phyloP scores from a whole-genome alignment of 768 basidiomycete species.

The Lactarius hengduanensis region DNA sequence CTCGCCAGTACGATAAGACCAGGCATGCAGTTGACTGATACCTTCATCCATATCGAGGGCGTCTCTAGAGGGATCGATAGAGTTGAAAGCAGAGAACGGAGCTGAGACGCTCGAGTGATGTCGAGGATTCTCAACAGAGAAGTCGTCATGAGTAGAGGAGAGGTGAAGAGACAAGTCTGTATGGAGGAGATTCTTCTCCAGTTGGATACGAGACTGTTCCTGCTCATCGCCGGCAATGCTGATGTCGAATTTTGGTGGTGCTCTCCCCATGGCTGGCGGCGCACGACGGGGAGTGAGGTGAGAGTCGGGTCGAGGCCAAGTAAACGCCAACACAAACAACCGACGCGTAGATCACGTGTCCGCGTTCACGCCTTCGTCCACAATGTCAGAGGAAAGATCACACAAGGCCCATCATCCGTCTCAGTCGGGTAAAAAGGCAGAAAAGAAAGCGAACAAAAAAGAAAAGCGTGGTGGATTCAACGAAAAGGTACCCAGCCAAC shows the following conservation, averaged over 20 bases:
- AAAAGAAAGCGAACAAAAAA: slow-evolving; percentile 70
- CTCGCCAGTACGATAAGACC: slow-evolving; percentile 47
- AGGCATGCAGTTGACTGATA: slow-evolving; percentile 37
- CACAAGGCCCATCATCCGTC: slow-evolving; percentile 84
- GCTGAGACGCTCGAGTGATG: slow-evolving; percentile 57
- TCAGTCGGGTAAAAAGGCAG: slow-evolving; percentile 72
- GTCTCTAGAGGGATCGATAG: slow-evolving; percentile 59
- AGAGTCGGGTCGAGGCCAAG: neutral
- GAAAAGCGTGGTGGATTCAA: slow-evolving; percentile 79
- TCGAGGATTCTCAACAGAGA: slow-evolving; percentile 66
- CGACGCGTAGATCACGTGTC: slow-evolving; percentile 25
- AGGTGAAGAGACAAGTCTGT: slow-evolving; percentile 71
- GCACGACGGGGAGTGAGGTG: neutral
- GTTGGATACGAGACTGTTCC: slow-evolving; percentile 72
- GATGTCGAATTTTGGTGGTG: slow-evolving; percentile 37
- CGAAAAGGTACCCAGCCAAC: slow-evolving; percentile 67
- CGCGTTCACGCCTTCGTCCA: slow-evolving; percentile 13
- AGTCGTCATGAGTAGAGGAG: slow-evolving; percentile 49
- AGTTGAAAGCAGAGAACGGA: slow-evolving; percentile 55
- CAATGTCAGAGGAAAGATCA: slow-evolving; percentile 52
- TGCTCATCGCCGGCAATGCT: slow-evolving; percentile 71
- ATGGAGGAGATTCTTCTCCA: slow-evolving; percentile 75
- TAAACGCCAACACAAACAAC: slow-evolving; percentile 13
- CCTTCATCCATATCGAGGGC: slow-evolving; percentile 52
- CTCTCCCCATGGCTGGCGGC: slow-evolving; percentile 15